Base-by-base conservation (phyloP, 106 monocot genomes). In the Dioscorea dumetorum region DNA sequence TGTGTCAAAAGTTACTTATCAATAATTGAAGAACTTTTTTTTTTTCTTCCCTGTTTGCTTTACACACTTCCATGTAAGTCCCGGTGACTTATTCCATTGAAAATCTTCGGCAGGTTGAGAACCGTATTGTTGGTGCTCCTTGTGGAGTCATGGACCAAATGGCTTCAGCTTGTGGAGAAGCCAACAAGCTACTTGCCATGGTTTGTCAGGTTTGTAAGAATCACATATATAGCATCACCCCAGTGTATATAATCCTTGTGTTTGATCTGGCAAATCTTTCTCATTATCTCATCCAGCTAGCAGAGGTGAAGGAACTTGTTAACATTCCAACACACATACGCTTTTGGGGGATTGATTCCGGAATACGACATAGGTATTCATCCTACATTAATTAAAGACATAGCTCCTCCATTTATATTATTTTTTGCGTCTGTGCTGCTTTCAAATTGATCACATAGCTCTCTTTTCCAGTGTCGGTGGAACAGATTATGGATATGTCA, bases 141-240 rank as follows among this genome's bases (percentile, higher is more conserved):
- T 99, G 97, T 79, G 97, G 97, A 33, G 90, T 99, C 49, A 99
- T 99, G 92, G 97, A 99, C 72, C 97, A 99, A 73, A 99, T 99
- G 92, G 82, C 97, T 58, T 99, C 97, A 52, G 86, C 97, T 61
- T 99, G 97, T 72, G 97, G 97, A 28, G 97, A 99, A 84, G 87
- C 92, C 58, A 93, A 99, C 75, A 99, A 99, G 70, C 73, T 99
- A 58, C 97, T 99, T 84, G 97, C 97, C 22, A 90, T 99, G 97
- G 90, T 92, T 74, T 99, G 97, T 73, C 97, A 99, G 84, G 92
- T 97, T 34, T 71, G 79, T 23, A 18, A 70, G 49, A 18, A 35
- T 61, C 12, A 15, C 22, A 12, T 58, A 54, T 23, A 34, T 66
- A 59, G 49, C 68, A 10, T 62, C 63, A 13, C 23, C 49, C 59